Evolutionary conservation across 2,329 filamentous ascomycete genomes (phyloP), one percentile per base, ranked within the genome.

Genomic region (Plenodomus tracheiphilus): DNA sequence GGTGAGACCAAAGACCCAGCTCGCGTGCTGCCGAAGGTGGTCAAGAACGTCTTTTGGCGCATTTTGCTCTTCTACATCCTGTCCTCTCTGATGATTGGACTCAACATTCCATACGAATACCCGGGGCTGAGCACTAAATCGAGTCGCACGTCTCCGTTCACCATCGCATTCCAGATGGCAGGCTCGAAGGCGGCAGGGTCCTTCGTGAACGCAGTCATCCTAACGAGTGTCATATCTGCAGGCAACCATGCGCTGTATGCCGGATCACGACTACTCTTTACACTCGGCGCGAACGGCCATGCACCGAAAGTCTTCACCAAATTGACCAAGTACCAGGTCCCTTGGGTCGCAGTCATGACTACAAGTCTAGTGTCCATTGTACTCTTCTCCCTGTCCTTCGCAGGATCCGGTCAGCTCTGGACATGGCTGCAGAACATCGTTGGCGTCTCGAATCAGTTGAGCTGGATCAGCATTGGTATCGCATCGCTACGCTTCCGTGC

Each of bases 1-100:
- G 88, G 88, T 25, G 88, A 92, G 69, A 88, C 88, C 1, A 84
- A 81, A n/a, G 90, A 91, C 64, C 88, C 88, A 2, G 81, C 87
- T 49, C 89, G 94, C 68, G 89, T 87, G 1, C 79, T 97, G 0
- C 92, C 92, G 0, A 91, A 85, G 0, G 92, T 92, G 11, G 85
- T 95, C 64, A 96, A 95, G 75, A 91, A 96, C 70, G 91, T 96
- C 18, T 96, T 96, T 73, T 77, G 75, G 75, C 73, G 75, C 35
- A 75, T 77, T 35, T 25, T 67, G 18, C 43, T 68, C 19, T 77
- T 77, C 63, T 77, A 76, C 53, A 62, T 77, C 37, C 55, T 77
- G 16, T 70, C 70, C 4, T 62, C 73, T 1, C 66, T 75, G 22
- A 66, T 77, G 51, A 66, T 77, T 25, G 75, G 75, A 11, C 61